phyloP scores from a whole-genome alignment of 306 rosid species.

The Prinsepia uniflora region DNA sequence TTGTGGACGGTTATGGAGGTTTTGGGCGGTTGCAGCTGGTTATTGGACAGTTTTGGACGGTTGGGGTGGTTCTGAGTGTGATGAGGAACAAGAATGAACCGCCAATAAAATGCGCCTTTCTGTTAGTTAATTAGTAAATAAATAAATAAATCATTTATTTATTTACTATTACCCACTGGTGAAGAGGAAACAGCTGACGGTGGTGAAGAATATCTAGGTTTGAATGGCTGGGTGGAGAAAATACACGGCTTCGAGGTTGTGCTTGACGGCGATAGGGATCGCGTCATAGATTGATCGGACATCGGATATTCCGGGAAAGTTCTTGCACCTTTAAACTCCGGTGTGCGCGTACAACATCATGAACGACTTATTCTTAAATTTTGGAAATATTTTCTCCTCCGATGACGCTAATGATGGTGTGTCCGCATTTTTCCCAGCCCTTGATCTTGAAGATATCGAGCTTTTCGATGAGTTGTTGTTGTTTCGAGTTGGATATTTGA shows the following conservation, averaged over 20 bases:
- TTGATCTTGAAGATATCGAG: slow-evolving; percentile 69
- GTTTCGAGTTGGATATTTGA: slow-evolving; percentile 46
- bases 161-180: slow-evolving; percentile 49
- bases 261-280: slow-evolving; percentile 61
- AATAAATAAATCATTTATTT: not conserved
- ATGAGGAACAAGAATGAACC: fast-evolving
- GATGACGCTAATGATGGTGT: slow-evolving; percentile 68
- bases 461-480: slow-evolving; percentile 53
- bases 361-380: slow-evolving; percentile 53
- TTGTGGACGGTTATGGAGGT: too few relatives aligned
- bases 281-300: slow-evolving; percentile 78
- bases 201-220: slow-evolving; percentile 81
- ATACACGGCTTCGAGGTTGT: slow-evolving; percentile 72
- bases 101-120: slow-evolving; percentile 5
- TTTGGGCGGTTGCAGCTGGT: too few relatives aligned
- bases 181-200: slow-evolving; percentile 81
- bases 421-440: slow-evolving; percentile 73
- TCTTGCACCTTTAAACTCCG: slow-evolving; percentile 69
- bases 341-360: slow-evolving; percentile 73
- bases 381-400: slow-evolving; percentile 74
- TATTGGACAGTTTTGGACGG: too few relatives aligned
- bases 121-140: not conserved
- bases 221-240: slow-evolving; percentile 81
- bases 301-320: slow-evolving; percentile 79
- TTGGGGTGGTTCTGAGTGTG: too few relatives aligned